Conservation (phyloP, 495 filamentous ascomycete species). For the Neurospora sp. region DNA sequence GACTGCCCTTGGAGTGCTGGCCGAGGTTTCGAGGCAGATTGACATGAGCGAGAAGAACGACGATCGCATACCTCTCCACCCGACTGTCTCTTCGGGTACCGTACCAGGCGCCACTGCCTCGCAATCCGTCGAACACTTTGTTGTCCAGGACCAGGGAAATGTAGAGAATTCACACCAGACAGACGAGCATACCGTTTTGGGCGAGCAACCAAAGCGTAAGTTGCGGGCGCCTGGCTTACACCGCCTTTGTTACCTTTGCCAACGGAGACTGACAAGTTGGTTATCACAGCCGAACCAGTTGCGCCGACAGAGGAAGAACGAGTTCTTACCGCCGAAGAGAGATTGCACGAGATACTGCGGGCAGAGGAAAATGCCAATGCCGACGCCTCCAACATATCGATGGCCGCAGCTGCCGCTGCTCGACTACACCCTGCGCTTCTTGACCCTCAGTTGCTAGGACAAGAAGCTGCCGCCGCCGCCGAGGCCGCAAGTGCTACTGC, state of each 20-base stretch:
- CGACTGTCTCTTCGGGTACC: neutral
- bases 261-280: neutral
- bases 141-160: conserved; percentile 41
- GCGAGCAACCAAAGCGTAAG: neutral
- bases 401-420: conserved; percentile 39
- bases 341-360: conserved; percentile 24
- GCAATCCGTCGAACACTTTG: conserved; percentile 24
- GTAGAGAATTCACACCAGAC: conserved; percentile 33
- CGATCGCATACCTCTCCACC: conserved; percentile 19
- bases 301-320: conserved; percentile 7
- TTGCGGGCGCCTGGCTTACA: neutral
- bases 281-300: conserved; percentile 1
- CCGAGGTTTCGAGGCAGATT: conserved; percentile 70
- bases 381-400: conserved; percentile 27
- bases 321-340: conserved; percentile 26
- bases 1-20: conserved; percentile 68
- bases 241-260: neutral
- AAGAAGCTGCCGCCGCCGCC: conserved; percentile 22
- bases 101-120: neutral
- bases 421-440: conserved; percentile 36
- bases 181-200: conserved; percentile 20
- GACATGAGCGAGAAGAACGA: conserved; percentile 43
- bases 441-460: conserved; percentile 36
- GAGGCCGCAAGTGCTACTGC: conserved; percentile 16
- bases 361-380: conserved; percentile 12